A percentile compares a stretch with the other conserved stretches of the same genome.
These are phyloP conservation scores for Plasmodium knowlesi DNA, from an alignment of 169 alveolate species.

Conservation along the genomic window DNA sequence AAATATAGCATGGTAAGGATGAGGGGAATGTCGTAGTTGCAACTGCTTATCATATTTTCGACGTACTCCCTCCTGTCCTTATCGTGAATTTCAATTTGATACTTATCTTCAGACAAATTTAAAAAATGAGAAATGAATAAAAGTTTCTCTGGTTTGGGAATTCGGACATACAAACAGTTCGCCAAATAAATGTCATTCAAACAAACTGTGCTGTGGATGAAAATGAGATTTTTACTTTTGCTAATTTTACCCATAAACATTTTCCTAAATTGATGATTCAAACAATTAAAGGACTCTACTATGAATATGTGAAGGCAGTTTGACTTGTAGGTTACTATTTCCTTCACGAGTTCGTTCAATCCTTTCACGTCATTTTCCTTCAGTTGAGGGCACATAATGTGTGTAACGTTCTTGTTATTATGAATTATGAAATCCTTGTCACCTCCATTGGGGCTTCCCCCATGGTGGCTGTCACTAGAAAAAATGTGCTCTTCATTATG, in stretches of 20 bases:
- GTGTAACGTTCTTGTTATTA: constrained; percentile 40
- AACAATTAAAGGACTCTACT: constrained; percentile 41
- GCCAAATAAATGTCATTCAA: constrained; percentile 4
- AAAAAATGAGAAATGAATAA: constrained; percentile 32
- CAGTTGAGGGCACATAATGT: constrained; percentile 50
- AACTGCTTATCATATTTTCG: constrained; percentile 15
- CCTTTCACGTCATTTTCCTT: background rate
- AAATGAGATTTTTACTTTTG: constrained; percentile 27
- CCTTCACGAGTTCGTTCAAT: constrained; percentile 21
- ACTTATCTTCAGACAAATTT: constrained; percentile 18
- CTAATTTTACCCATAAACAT: constrained; percentile 15
- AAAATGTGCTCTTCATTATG: constrained; percentile 19
- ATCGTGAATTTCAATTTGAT: constrained; percentile 4
- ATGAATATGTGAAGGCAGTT: constrained; percentile 32
- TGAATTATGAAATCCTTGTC: constrained; percentile 26
- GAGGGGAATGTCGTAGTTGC: constrained; percentile 54
- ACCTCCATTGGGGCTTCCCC: background rate
- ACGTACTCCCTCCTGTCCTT: constrained; percentile 10
- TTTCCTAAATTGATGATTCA: constrained; percentile 42
- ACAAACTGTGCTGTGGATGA: constrained; percentile 44
- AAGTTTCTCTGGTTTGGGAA: constrained; percentile 30
- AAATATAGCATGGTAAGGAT: constrained; percentile 42
- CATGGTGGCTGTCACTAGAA: constrained; percentile 24
- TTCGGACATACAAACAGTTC: constrained; percentile 60
- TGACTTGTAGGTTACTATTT: background rate